Conservation (phyloP, 2,329 filamentous ascomycete species). For the Colletotrichum falcatum region DNA sequence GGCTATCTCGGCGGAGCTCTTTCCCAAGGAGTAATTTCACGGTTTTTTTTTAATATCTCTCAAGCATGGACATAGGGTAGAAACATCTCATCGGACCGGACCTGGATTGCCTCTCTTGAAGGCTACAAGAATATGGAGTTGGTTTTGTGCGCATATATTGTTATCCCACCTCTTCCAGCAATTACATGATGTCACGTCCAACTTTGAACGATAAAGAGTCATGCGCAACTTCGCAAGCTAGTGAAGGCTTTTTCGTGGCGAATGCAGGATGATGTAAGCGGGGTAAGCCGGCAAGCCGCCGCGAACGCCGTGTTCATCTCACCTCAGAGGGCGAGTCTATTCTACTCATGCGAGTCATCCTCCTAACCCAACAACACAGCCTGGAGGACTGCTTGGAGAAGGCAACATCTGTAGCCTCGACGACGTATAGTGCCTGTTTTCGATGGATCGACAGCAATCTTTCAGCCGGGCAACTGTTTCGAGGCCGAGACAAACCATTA, state of each 20-base stretch:
- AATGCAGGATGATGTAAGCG: background rate
- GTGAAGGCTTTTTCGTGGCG: background rate
- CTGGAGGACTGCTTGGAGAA: too few relatives aligned
- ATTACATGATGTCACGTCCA: background rate
- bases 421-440: too few relatives aligned
- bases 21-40: conserved; percentile 42
- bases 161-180: background rate
- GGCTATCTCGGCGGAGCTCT: conserved; percentile 38
- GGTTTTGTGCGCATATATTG: background rate
- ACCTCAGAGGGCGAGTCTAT: background rate
- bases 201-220: background rate
- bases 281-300: background rate
- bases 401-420: too few relatives aligned
- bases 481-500: too few relatives aligned
- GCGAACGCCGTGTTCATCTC: background rate
- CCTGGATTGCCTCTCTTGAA: conserved; percentile 11
- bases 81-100: conserved; percentile 11
- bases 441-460: too few relatives aligned
- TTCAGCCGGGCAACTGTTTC: too few relatives aligned
- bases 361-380: background rate
- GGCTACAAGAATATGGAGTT: conserved; percentile 30
- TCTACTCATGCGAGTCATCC: background rate
- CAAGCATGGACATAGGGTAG: conserved; percentile 2
- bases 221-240: background rate
- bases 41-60: background rate